These are phyloP conservation scores for Hirsutella rhossiliensis DNA, from an alignment of 2,329 filamentous ascomycete species.

Conservation along the genomic window DNA sequence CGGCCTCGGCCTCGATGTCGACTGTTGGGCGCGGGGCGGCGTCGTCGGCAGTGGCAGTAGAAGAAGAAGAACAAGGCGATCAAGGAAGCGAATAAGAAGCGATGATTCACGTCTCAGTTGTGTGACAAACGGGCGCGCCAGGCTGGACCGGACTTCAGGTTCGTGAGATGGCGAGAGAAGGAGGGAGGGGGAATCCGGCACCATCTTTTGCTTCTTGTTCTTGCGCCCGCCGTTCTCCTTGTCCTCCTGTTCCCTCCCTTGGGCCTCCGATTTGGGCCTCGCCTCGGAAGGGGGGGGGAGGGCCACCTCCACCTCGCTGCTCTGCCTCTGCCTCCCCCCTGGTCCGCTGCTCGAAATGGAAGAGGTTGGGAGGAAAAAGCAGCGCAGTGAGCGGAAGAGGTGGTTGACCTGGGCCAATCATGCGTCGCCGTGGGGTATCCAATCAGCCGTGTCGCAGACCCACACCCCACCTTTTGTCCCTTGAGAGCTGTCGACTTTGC, in stretches of 20 bases:
- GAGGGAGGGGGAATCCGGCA: neutral
- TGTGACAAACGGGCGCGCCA: no score
- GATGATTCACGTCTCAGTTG: no score
- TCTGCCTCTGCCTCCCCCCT: neutral
- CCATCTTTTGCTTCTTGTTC: neutral
- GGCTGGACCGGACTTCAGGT: neutral
- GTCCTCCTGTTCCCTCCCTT: neutral
- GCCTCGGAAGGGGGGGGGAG: no score
- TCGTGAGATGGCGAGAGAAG: neutral
- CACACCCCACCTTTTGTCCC: neutral
- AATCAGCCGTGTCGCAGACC: conserved; percentile 3
- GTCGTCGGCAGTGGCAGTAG: no score
- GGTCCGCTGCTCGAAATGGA: conserved; percentile 2
- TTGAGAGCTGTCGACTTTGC: neutral
- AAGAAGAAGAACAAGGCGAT: no score
- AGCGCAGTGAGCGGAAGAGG: neutral
- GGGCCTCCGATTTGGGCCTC: conserved; percentile 4
- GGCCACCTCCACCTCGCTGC: neutral
- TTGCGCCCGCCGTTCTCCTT: neutral
- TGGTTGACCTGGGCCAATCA: conserved; percentile 3
- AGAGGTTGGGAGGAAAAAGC: conserved; percentile 6
- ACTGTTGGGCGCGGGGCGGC: no score
- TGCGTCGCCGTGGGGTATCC: neutral
- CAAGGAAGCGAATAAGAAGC: no score
- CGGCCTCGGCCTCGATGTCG: neutral